Evolutionary conservation across 2,329 filamentous ascomycete species (phyloP), one percentile per base, ranked within the genome.

Genomic region (Ceratocystis papillata): DNA sequence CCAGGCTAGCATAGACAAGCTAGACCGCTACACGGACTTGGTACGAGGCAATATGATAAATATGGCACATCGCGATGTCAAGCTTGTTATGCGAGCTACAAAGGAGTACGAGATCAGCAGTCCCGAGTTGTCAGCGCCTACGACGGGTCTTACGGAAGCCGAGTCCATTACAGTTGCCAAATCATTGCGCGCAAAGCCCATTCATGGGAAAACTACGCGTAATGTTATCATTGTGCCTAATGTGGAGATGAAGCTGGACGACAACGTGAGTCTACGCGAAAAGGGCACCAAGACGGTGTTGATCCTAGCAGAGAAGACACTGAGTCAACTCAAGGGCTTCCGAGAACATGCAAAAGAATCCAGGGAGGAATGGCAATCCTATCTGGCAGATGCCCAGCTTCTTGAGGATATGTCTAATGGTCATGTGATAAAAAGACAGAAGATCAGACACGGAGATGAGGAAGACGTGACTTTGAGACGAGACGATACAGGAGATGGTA

Each of bases 361-460:
- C 5, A 57, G 55, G 33, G 37, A 46, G n/a, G 64, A 65, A 20
- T 53, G 55, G 45, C 53, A 30, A 28, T n/a, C 44, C 5, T 37
- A 65, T 33, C 15, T 66, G n/a, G 22, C 25, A 5, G 30, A n/a
- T 33, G 25, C 28, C 20, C 41, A 50, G 20, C 12, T 62, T 45
- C 37, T 3, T 20, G 17, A 37, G 22, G 41, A 53, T 10, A 10
- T 53, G 3, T 25, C 25, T 20, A 30, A 57, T 25, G 17, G 17
- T 22, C 10, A 64, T 25, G 1, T 8, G 22, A 3, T 17, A 60
- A 57, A 59, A 17, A 28, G 8, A n/a, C 20, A 50, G n/a, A 53
- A 28, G 48, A 6, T 53, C 10, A 61, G 5, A 48, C 6, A 62
- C 30, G 3, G 70, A 25, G 84, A 50, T 12, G 37, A 5, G 37